Conservation (phyloP, 1,284 basidiomycete species). For the Ganoderma leucocontextum region DNA sequence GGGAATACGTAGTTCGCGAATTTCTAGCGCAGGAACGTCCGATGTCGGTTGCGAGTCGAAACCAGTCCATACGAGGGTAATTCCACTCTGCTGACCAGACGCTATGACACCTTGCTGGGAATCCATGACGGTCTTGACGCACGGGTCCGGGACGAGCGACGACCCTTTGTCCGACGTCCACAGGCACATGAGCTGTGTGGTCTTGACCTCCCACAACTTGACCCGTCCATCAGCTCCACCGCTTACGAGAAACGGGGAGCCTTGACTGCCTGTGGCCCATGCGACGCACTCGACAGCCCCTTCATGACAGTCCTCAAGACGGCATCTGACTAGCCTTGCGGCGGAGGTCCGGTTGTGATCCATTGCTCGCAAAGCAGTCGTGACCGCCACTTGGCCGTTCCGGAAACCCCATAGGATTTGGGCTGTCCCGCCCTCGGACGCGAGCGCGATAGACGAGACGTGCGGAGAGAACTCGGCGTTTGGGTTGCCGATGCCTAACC, state of each 20-base stretch:
- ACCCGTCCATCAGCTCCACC: constrained; percentile 69
- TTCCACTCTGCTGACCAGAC: constrained; percentile 61
- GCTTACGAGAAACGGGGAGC: constrained; percentile 52
- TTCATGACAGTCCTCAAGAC: constrained; percentile 63
- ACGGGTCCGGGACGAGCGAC: constrained; percentile 53
- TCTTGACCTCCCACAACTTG: constrained; percentile 75
- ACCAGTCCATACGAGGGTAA: constrained; percentile 63
- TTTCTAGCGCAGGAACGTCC: constrained; percentile 18
- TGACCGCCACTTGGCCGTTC: constrained; percentile 74
- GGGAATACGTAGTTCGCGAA: constrained; percentile 42
- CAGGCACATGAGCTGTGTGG: constrained; percentile 50
- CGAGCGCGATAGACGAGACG: constrained; percentile 63
- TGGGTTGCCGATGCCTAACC: constrained; percentile 76
- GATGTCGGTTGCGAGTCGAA: constrained; percentile 30
- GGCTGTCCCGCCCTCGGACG: constrained; percentile 72
- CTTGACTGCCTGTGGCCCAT: constrained; percentile 50
- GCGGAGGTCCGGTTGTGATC: constrained; percentile 55
- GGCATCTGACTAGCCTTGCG: constrained; percentile 57
- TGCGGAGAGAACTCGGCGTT: constrained; percentile 81
- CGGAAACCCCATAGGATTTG: constrained; percentile 81
- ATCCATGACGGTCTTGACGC: constrained; percentile 56
- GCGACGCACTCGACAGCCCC: constrained; percentile 61
- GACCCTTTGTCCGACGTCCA: constrained; percentile 64
- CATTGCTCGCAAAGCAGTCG: constrained; percentile 64
- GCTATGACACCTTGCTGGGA: constrained; percentile 55